phyloP scores from a whole-genome alignment of 2,329 filamentous ascomycete genomes.

The Byssothecium circinans region DNA sequence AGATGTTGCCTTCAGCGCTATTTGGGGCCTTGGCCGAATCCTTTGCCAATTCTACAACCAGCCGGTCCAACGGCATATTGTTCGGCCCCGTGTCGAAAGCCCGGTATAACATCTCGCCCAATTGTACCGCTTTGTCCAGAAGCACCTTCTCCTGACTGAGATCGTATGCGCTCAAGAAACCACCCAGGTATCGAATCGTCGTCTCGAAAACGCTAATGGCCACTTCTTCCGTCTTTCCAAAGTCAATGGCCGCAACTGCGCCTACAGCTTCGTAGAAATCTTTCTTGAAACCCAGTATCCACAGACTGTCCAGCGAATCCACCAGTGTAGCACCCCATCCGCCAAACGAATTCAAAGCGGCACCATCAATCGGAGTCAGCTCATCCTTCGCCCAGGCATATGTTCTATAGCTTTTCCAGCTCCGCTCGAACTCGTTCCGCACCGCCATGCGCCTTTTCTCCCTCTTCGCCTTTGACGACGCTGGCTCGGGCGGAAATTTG shows the following conservation, averaged over 20 bases:
- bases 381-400: constrained; percentile 53
- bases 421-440: constrained; percentile 46
- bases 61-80: constrained; percentile 49
- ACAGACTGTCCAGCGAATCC: constrained; percentile 51
- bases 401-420: constrained; percentile 49
- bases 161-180: constrained; percentile 43
- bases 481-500: constrained; percentile 41
- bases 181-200: constrained; percentile 48
- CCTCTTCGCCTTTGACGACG: constrained; percentile 24
- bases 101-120: constrained; percentile 49
- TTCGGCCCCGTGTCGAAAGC: constrained; percentile 50
- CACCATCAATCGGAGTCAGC: constrained; percentile 46
- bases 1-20: constrained; percentile 43
- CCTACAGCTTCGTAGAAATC: constrained; percentile 52
- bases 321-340: constrained; percentile 54
- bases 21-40: constrained; percentile 26
- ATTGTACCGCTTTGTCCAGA: constrained; percentile 41
- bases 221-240: constrained; percentile 42
- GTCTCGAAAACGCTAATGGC: constrained; percentile 56
- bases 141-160: constrained; percentile 38
- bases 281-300: constrained; percentile 52
- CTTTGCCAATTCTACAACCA: constrained; percentile 44
- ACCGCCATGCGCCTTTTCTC: constrained; percentile 42
- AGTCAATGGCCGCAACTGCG: constrained; percentile 50
- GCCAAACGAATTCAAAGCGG: constrained; percentile 46